phyloP scores from a whole-genome alignment of 345 rosid genomes.

The Pseudoturritis turrita region DNA sequence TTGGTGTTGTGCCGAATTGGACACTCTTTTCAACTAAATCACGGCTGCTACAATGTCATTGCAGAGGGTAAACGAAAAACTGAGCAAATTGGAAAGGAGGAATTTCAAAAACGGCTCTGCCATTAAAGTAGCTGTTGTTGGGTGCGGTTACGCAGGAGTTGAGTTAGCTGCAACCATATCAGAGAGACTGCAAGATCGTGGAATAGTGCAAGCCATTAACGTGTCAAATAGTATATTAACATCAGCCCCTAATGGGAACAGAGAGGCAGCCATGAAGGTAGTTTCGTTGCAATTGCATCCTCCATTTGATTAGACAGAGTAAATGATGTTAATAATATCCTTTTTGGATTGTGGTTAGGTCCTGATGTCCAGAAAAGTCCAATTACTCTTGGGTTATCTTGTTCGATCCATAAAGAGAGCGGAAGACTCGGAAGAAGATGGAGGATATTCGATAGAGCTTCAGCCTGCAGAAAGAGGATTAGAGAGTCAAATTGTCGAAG shows the following conservation, averaged over 20 bases:
- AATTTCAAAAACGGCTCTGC: slow-evolving; percentile 52
- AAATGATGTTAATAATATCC: not conserved
- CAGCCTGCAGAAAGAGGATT: slow-evolving; percentile 75
- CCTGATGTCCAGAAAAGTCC: slow-evolving; percentile 71
- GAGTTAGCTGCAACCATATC: slow-evolving; percentile 94
- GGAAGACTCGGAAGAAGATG: slow-evolving; percentile 34
- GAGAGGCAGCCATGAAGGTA: slow-evolving; percentile 88
- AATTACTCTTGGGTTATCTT: slow-evolving; percentile 70
- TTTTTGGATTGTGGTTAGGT: slow-evolving; percentile 46
- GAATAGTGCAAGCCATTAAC: slow-evolving; percentile 72
- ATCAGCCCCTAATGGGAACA: slow-evolving; percentile 79
- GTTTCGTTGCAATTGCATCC: not conserved
- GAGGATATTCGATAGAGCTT: slow-evolving; percentile 66
- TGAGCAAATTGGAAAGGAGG: slow-evolving; percentile 63
- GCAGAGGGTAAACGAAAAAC: slow-evolving; percentile 68
- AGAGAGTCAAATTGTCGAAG: slow-evolving; percentile 60
- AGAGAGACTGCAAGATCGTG: slow-evolving; percentile 80
- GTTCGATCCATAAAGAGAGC: slow-evolving; percentile 46
- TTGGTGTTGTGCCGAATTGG: not conserved
- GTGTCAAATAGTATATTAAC: slow-evolving; percentile 72
- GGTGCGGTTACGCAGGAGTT: slow-evolving; percentile 94
- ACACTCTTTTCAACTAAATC: not conserved
- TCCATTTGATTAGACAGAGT: not conserved
- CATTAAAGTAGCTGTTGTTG: slow-evolving; percentile 73
- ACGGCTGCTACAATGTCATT: slow-evolving; percentile 14